phyloP scores from a whole-genome alignment of 23 red algal genomes.

The Pyropia haitanensis region DNA sequence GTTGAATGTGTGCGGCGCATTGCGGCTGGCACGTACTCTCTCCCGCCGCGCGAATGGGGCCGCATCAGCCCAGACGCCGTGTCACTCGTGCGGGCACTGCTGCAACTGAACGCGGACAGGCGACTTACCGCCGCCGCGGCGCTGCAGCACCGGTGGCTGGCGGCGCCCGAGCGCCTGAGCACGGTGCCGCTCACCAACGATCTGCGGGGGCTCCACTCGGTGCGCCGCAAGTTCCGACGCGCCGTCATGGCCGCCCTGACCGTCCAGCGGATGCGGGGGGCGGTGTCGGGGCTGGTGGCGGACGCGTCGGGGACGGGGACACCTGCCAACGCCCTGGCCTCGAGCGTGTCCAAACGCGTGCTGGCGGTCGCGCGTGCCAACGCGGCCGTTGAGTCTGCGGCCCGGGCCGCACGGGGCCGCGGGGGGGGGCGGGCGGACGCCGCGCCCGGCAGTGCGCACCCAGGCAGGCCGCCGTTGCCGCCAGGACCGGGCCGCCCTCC shows the following conservation, averaged over 20 bases:
- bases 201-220: constrained; percentile 60
- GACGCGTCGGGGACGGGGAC: too few relatives aligned
- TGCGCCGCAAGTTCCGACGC: constrained; percentile 61
- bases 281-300: too few relatives aligned
- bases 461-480: too few relatives aligned
- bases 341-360: too few relatives aligned
- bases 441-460: too few relatives aligned
- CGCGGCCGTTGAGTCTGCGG: too few relatives aligned
- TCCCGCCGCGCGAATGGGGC: constrained; percentile 71
- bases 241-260: constrained; percentile 64
- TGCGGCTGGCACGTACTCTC: constrained; percentile 50
- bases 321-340: too few relatives aligned
- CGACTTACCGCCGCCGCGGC: constrained; percentile 71
- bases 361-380: too few relatives aligned
- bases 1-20: constrained; percentile 70
- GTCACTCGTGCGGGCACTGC: constrained; percentile 58
- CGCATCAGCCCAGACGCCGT: constrained; percentile 68
- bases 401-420: too few relatives aligned
- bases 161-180: constrained; percentile 31
- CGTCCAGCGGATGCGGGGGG: constrained; percentile 22
- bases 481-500: too few relatives aligned
- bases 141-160: constrained; percentile 80
- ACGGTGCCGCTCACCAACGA: constrained; percentile 55
- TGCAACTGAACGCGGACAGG: constrained; percentile 78
- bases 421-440: too few relatives aligned